phyloP scores from a whole-genome alignment of 2,329 filamentous ascomycete genomes.

The Trichoderma sp. region DNA sequence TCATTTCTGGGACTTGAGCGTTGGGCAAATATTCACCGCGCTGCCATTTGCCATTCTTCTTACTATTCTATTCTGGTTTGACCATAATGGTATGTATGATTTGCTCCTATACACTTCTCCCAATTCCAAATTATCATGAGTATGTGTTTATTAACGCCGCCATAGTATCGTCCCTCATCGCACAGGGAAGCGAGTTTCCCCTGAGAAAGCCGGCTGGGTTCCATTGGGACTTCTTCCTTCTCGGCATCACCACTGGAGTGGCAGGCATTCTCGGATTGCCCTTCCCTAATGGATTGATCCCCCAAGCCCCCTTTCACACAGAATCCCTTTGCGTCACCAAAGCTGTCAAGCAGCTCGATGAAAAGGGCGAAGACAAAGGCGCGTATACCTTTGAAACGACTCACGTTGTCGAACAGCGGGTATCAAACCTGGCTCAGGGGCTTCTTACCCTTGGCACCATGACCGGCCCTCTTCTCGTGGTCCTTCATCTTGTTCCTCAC shows the following conservation, averaged over 20 bases:
- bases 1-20: constrained; percentile 75
- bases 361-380: constrained; percentile 57
- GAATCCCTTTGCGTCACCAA: constrained; percentile 73
- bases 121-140: neutral
- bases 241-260: constrained; percentile 75
- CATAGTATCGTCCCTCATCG: constrained; percentile 76
- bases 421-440: constrained; percentile 77
- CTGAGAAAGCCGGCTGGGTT: constrained; percentile 80
- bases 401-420: constrained; percentile 75
- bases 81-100: constrained; percentile 78
- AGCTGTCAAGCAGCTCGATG: constrained; percentile 53
- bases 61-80: constrained; percentile 86
- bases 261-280: constrained; percentile 76
- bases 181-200: constrained; percentile 80
- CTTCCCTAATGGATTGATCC: constrained; percentile 81
- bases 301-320: constrained; percentile 82
- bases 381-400: constrained; percentile 54
- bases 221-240: constrained; percentile 82
- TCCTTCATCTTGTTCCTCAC: constrained; percentile 76
- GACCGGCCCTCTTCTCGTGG: constrained; percentile 71
- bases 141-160: neutral
- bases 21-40: constrained; percentile 76
- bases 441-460: constrained; percentile 78
- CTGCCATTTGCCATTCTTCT: constrained; percentile 84
- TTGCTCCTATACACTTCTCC: neutral